Conservation (phyloP, 164 flowering plant species). For the Piper betle region DNA sequence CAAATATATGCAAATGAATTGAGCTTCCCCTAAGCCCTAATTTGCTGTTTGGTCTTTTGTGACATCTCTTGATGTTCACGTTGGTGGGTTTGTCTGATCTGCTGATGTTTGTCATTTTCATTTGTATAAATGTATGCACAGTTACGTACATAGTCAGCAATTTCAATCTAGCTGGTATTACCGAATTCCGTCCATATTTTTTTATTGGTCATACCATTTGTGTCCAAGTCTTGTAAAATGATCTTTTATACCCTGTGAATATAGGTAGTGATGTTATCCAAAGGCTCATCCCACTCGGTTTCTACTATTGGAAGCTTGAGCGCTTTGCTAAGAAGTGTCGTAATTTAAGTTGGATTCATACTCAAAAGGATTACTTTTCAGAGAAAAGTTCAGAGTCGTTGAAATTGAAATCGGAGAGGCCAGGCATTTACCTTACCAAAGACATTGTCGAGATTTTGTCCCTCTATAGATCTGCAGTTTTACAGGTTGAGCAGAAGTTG, state of each 20-base stretch:
- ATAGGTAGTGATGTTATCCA: conserved; percentile 74
- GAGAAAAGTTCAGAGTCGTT: conserved; percentile 19
- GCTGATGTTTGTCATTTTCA: too few relatives aligned
- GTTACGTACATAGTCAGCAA: too few relatives aligned
- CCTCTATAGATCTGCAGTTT: conserved; percentile 79
- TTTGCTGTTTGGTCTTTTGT: too few relatives aligned
- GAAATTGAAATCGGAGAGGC: conserved; percentile 24
- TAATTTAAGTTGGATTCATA: conserved; percentile 81
- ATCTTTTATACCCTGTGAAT: neutral
- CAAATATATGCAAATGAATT: too few relatives aligned
- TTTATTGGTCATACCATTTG: too few relatives aligned
- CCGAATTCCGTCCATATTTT: too few relatives aligned
- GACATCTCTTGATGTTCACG: too few relatives aligned
- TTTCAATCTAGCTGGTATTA: too few relatives aligned
- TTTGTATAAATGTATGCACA: too few relatives aligned
- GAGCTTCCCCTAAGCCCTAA: too few relatives aligned
- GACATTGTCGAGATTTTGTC: conserved; percentile 87
- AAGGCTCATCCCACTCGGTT: conserved; percentile 64
- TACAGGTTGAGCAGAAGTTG: conserved; percentile 80
- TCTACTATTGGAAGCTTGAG: conserved; percentile 82
- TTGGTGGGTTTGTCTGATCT: too few relatives aligned
- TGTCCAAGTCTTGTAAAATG: too few relatives aligned
- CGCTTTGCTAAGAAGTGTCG: conserved; percentile 66
- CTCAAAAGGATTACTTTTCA: conserved; percentile 26
- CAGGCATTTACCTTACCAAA: conserved; percentile 82